A percentile compares a stretch with the other conserved stretches of the same genome.
These are phyloP conservation scores for Allomyces macrogynus DNA, from an alignment of 192 early-diverging fungal species.

Conservation along the genomic window DNA sequence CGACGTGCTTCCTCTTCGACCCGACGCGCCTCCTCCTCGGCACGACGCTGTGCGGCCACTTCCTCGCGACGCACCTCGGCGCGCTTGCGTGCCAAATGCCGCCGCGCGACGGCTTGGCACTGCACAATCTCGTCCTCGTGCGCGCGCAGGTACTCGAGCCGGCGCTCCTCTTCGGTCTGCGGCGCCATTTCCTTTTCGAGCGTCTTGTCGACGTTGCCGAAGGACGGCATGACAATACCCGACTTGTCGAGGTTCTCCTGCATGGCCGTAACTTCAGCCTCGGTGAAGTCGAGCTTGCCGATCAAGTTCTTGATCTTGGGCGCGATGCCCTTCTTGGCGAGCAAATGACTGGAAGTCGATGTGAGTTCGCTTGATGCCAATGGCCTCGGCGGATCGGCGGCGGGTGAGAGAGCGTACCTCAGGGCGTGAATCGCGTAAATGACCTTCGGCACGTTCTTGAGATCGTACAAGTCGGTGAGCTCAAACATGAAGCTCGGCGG, in stretches of 20 bases:
- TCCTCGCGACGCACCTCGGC: slow-evolving; percentile 6
- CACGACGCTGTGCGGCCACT: background rate
- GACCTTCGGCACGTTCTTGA: slow-evolving; percentile 97
- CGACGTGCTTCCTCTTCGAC: slow-evolving; percentile 4
- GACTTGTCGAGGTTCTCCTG: slow-evolving; percentile 63
- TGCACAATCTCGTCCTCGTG: slow-evolving; percentile 24
- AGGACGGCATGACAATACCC: slow-evolving; percentile 71
- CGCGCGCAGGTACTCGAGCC: slow-evolving; percentile 7
- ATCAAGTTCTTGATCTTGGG: slow-evolving; percentile 84
- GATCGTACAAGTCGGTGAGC: slow-evolving; percentile 90
- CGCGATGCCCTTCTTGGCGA: slow-evolving; percentile 61
- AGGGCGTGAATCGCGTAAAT: slow-evolving; percentile 96
- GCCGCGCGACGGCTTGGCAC: slow-evolving; percentile 20
- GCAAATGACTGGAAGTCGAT: slow-evolving; percentile 40
- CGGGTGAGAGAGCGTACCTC: slow-evolving; percentile 23
- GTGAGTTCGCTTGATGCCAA: background rate
- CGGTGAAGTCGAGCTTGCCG: slow-evolving; percentile 75
- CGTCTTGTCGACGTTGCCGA: slow-evolving; percentile 57
- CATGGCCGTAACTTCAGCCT: slow-evolving; percentile 34
- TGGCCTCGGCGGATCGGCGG: background rate
- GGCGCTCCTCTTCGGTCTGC: slow-evolving; percentile 10
- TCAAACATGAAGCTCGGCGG: slow-evolving; percentile 88
- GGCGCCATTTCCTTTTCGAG: slow-evolving; percentile 29
- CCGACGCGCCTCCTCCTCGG: slow-evolving; percentile 8
- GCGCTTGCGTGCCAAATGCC: slow-evolving; percentile 16